These are phyloP conservation scores for Tilletia caries DNA, from an alignment of 1,284 basidiomycete species.

Conservation along the genomic window DNA sequence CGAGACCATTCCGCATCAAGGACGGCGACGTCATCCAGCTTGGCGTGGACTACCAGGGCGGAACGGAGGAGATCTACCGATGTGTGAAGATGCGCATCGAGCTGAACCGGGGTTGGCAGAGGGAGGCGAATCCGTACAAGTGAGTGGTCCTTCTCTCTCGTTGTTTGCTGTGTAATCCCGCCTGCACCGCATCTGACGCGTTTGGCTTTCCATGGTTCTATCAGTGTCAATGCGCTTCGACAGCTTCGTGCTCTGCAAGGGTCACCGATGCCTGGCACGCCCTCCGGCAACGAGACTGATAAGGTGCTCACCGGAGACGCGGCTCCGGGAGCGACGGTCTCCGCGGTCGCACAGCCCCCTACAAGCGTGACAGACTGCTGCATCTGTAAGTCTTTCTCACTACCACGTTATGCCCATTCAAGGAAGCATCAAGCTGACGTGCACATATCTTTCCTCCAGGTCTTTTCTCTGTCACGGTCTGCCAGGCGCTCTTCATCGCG, in stretches of 20 bases:
- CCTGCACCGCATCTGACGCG: too few relatives aligned
- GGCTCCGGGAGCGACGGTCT: slow-evolving; percentile 1
- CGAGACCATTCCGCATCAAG: slow-evolving; percentile 71
- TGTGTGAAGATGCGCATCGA: slow-evolving; percentile 96
- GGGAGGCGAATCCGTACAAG: slow-evolving; percentile 89
- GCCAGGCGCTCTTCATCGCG: slow-evolving; percentile 93
- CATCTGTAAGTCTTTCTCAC: slow-evolving; percentile 35
- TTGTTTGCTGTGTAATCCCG: too few relatives aligned
- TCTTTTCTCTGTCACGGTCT: slow-evolving; percentile 87
- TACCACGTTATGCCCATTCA: too few relatives aligned
- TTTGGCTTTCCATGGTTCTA: background rate
- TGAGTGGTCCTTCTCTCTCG: slow-evolving; percentile 57
- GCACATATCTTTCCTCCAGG: slow-evolving; percentile 56
- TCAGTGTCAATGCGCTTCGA: slow-evolving; percentile 71
- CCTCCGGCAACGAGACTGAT: slow-evolving; percentile 17
- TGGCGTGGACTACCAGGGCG: slow-evolving; percentile 97
- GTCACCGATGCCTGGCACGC: slow-evolving; percentile 16
- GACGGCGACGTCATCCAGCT: slow-evolving; percentile 94
- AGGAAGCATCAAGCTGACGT: background rate
- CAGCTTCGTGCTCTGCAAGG: slow-evolving; percentile 72
- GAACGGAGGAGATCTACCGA: slow-evolving; percentile 94
- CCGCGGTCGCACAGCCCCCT: slow-evolving; percentile 33
- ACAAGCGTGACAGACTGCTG: slow-evolving; percentile 51
- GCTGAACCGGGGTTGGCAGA: slow-evolving; percentile 75
- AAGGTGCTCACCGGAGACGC: background rate